These are phyloP conservation scores for Fonsecaea pugnacius DNA, from an alignment of 2,329 filamentous ascomycete genomes.

Conservation along the genomic window DNA sequence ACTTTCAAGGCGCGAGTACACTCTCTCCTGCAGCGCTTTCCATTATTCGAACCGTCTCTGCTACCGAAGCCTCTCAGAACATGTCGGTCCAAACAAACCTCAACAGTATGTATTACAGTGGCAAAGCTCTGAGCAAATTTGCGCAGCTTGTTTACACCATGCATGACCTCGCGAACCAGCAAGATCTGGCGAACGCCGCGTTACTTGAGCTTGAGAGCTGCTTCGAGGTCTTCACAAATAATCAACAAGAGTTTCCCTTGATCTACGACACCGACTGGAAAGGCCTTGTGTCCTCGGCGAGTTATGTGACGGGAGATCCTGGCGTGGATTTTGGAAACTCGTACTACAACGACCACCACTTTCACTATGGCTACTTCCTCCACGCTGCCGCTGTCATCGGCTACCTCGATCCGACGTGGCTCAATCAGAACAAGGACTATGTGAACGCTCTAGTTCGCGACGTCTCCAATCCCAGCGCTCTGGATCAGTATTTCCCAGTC, in stretches of 20 bases:
- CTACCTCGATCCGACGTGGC: conserved; percentile 75
- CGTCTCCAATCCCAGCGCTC: conserved; percentile 71
- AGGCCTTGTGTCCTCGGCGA: conserved; percentile 76
- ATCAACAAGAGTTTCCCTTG: conserved; percentile 67
- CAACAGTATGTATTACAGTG: conserved; percentile 90
- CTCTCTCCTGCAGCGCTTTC: conserved; percentile 58
- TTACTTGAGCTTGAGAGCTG: conserved; percentile 67
- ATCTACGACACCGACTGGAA: conserved; percentile 70
- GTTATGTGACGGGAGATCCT: conserved; percentile 70
- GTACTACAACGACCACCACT: conserved; percentile 70
- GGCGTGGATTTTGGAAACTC: conserved; percentile 86
- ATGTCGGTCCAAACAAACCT: conserved; percentile 74
- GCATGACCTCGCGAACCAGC: conserved; percentile 65
- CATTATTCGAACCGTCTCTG: conserved; percentile 65
- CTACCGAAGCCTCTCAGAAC: conserved; percentile 75
- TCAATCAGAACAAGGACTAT: conserved; percentile 73
- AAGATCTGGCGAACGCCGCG: conserved; percentile 60
- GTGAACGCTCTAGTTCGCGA: conserved; percentile 86
- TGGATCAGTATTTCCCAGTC: conserved; percentile 78
- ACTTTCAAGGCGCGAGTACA: conserved; percentile 39
- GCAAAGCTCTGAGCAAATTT: conserved; percentile 82
- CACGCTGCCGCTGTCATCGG: conserved; percentile 83
- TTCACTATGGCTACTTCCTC: conserved; percentile 81
- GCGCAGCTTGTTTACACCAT: conserved; percentile 69
- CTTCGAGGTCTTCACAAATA: conserved; percentile 69